Base-by-base conservation (phyloP, 371 early-diverging fungal genomes). In the Syncephalis fuscata region DNA sequence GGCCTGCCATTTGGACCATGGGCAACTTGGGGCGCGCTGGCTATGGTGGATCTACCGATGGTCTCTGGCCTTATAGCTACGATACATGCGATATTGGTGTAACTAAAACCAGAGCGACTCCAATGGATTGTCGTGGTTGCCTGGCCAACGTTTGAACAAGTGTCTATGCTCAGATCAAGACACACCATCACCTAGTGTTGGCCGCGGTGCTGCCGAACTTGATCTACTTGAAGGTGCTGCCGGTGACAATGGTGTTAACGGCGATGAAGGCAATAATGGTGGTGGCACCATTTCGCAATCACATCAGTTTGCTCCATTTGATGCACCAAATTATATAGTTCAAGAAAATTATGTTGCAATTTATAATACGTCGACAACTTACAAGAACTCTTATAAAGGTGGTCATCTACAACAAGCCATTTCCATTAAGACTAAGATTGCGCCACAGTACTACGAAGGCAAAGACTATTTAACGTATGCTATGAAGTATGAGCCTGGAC, bases 1-100 rank as follows among this genome's bases (percentile, higher is more conserved):
- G 74, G 70, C 76, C 76, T 0, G 71, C 67, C 1, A 61, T 69
- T 9, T 75, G 74, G 70, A 63, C 67, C 2, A 56, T 75, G 5
- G 74, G 76, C 3, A 75, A 75, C 52, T 62, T 75, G 37, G 74
- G 63, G 2, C 60, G 73, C 22, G 66, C 71, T 16, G 76, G 74
- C 10, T 69, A 65, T 46, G 68, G 66, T 39, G 68, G 72, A 3
- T 66, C 66, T 20, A 73, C 68, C 39, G 75, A 71, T 45, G 74
- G 75, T 1, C 49, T 68, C 40, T 73, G 73, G 70, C 73, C 75
- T 11, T 74, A 68, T 54, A 62, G 68, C 0, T 71, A 71, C 50
- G 65, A 67, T 51, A 19, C 56, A 14, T 70, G 72, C 54, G 72
- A 74, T 50, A 52, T 50, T 32, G 71, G 68, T 23, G 70, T 70